phyloP scores from a whole-genome alignment of 495 filamentous ascomycete genomes.

The Penicillium goetzii region DNA sequence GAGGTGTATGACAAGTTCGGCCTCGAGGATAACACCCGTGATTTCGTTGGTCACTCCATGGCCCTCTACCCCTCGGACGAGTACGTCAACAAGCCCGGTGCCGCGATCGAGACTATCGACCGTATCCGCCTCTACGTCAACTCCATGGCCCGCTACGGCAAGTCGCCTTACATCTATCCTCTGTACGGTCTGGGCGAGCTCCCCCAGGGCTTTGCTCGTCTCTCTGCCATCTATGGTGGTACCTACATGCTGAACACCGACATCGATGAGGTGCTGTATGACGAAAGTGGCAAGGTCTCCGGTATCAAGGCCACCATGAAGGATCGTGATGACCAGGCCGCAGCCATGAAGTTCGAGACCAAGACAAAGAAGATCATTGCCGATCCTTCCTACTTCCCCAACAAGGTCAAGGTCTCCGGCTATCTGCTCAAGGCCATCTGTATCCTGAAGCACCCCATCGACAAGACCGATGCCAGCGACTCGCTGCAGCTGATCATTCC shows the following conservation, averaged over 20 bases:
- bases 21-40: constrained; percentile 86
- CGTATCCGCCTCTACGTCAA: constrained; percentile 96
- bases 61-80: constrained; percentile 88
- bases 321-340: constrained; percentile 71
- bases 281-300: constrained; percentile 70
- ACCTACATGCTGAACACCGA: constrained; percentile 99
- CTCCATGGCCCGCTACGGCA: constrained; percentile 96
- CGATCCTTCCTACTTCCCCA: constrained; percentile 95
- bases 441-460: constrained; percentile 93
- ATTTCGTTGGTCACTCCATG: constrained; percentile 99
- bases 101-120: constrained; percentile 83
- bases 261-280: constrained; percentile 85
- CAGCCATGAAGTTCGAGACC: constrained; percentile 91
- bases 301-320: constrained; percentile 98
- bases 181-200: constrained; percentile 97
- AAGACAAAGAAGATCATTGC: constrained; percentile 95
- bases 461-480: constrained; percentile 83
- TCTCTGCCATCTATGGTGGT: constrained; percentile 97
- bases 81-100: constrained; percentile 74
- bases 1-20: constrained; percentile 98
- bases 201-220: constrained; percentile 95
- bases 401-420: constrained; percentile 82
- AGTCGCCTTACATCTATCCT: constrained; percentile 99
- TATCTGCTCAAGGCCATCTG: constrained; percentile 96
- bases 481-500: constrained; percentile 97